A percentile compares a stretch with the other conserved stretches of the same genome.
Conservation (phyloP, 2,329 filamentous ascomycete genomes). For the Paecilomyces variotii region DNA sequence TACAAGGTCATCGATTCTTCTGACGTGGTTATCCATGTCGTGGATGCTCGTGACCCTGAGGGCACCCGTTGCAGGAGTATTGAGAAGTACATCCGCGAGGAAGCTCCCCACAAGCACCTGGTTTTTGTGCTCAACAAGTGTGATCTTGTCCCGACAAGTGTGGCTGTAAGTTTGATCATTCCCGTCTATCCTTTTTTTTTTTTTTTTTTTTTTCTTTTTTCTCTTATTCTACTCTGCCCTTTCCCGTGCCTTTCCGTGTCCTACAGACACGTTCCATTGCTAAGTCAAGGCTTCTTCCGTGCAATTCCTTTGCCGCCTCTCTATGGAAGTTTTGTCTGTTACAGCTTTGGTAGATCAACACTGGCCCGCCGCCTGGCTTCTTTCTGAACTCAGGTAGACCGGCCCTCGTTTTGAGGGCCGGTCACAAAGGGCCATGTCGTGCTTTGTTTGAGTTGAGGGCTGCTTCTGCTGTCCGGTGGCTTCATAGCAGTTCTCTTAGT, state of each 20-base stretch:
- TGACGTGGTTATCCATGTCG: slow-evolving; percentile 90
- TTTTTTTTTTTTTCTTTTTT: slow-evolving; percentile 1
- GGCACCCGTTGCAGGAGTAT: slow-evolving; percentile 85
- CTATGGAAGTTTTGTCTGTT: slow-evolving; percentile 86
- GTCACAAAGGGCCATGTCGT: slow-evolving; percentile 67
- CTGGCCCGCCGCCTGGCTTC: slow-evolving; percentile 59
- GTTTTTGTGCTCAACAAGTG: slow-evolving; percentile 86
- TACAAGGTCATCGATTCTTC: slow-evolving; percentile 94
- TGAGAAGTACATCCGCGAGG: slow-evolving; percentile 87
- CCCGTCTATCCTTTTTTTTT: slow-evolving; percentile 3
- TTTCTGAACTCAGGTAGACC: slow-evolving; percentile 61
- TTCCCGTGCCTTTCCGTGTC: slow-evolving; percentile 10
- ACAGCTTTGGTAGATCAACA: slow-evolving; percentile 96
- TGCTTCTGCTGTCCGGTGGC: slow-evolving; percentile 56
- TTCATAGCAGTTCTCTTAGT: slow-evolving; percentile 91
- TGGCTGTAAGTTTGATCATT: slow-evolving; percentile 71
- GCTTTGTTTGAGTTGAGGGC: slow-evolving; percentile 97
- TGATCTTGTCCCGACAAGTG: slow-evolving; percentile 82
- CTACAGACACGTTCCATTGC: slow-evolving; percentile 45
- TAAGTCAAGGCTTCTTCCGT: slow-evolving; percentile 82
- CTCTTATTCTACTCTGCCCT: no score
- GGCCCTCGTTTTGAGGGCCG: slow-evolving; percentile 80
- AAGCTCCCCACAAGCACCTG: slow-evolving; percentile 93
- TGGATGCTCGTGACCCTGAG: slow-evolving; percentile 81
- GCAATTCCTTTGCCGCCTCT: slow-evolving; percentile 43